Evolutionary conservation across 2,329 filamentous ascomycete species (phyloP).

Genomic region (Epichloe hybrida): DNA sequence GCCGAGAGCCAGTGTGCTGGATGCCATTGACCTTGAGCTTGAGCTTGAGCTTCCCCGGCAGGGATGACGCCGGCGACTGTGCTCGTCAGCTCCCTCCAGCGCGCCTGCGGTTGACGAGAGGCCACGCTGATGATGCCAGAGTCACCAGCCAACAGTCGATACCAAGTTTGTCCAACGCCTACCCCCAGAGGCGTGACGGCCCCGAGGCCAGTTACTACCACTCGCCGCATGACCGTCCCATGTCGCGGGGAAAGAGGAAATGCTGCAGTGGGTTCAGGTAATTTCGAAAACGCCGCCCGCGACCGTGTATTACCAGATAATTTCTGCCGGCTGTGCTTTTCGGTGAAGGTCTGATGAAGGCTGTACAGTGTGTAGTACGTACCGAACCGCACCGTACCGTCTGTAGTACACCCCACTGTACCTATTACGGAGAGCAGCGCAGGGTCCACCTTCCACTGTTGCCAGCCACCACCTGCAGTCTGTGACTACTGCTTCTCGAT

Average conservation of each 20-base stretch:
- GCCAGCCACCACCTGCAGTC: too few relatives aligned
- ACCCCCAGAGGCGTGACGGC: constrained; percentile 75
- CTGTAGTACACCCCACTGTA: too few relatives aligned
- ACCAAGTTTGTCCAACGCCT: constrained; percentile 67
- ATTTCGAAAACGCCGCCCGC: too few relatives aligned
- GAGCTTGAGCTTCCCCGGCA: constrained; percentile 19
- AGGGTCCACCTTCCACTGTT: too few relatives aligned
- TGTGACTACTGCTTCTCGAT: too few relatives aligned
- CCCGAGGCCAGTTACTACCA: constrained; percentile 74
- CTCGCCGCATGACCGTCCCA: constrained; percentile 48
- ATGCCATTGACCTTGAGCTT: constrained; percentile 33
- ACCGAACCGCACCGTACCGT: too few relatives aligned
- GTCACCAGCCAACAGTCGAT: constrained; percentile 61
- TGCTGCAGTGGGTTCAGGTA: too few relatives aligned
- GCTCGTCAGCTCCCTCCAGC: constrained; percentile 64
- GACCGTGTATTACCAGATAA: too few relatives aligned
- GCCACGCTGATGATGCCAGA: constrained; percentile 69
- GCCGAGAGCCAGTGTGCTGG: constrained; percentile 39
- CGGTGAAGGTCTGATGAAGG: neutral
- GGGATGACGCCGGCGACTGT: constrained; percentile 78
- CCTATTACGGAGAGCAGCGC: too few relatives aligned
- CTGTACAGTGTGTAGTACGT: too few relatives aligned
- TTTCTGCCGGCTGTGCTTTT: too few relatives aligned
- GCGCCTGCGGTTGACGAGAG: constrained; percentile 37
- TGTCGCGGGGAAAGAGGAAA: constrained; percentile 8